Conservation (phyloP, 768 basidiomycete genomes). For the Amanita molliuscula region DNA sequence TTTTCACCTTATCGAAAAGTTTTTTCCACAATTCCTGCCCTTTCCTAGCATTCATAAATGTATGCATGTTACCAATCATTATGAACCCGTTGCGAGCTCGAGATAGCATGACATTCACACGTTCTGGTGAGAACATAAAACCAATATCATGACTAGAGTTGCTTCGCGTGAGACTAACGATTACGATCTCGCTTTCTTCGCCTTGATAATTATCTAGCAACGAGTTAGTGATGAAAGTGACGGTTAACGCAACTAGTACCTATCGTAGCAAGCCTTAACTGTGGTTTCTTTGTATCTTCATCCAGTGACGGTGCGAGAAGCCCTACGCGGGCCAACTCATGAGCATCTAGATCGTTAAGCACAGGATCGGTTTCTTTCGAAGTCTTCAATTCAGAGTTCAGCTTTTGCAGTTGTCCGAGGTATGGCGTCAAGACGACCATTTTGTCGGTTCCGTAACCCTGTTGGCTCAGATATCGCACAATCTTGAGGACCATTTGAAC, state of each 20-base stretch:
- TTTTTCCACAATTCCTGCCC: constrained; percentile 41
- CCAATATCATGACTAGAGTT: constrained; percentile 49
- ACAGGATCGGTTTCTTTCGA: constrained; percentile 40
- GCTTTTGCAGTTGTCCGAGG: constrained; percentile 48
- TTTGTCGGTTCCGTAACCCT: constrained; percentile 52
- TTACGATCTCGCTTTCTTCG: constrained; percentile 62
- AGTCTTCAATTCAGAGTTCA: constrained; percentile 33
- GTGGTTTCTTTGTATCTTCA: constrained; percentile 29
- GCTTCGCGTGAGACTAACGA: constrained; percentile 51
- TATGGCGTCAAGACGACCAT: constrained; percentile 64
- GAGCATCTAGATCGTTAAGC: constrained; percentile 51
- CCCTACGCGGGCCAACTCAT: constrained; percentile 49
- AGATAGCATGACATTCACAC: constrained; percentile 62
- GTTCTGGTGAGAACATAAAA: constrained; percentile 62
- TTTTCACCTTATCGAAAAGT: constrained; percentile 34
- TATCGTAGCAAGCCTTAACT: constrained; percentile 53
- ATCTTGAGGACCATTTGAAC: constrained; percentile 57
- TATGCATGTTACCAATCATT: constrained; percentile 53
- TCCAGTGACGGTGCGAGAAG: constrained; percentile 26
- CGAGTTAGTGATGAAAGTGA: background rate
- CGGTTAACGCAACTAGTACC: constrained; percentile 23
- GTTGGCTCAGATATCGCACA: constrained; percentile 53
- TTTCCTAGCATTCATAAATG: constrained; percentile 42
- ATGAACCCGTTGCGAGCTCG: constrained; percentile 57
- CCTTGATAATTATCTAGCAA: constrained; percentile 64